phyloP scores from a whole-genome alignment of 2,329 filamentous ascomycete species.

The Cryphonectria naterciae region DNA sequence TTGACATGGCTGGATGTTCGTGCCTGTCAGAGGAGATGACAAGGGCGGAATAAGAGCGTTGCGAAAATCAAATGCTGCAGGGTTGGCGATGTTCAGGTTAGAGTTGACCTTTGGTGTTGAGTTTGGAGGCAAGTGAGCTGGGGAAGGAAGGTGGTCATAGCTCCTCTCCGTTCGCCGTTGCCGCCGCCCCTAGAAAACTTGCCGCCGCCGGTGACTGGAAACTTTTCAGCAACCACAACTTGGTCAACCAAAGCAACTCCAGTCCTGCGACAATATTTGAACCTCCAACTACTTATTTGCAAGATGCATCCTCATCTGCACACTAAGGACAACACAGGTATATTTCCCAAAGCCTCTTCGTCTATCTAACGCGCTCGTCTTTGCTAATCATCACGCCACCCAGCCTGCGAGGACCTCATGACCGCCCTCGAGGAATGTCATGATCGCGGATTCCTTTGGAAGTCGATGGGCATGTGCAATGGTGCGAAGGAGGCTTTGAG shows the following conservation, averaged over 20 bases:
- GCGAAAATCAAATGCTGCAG: neutral
- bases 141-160: slow-evolving; percentile 25
- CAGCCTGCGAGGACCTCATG: slow-evolving; percentile 96
- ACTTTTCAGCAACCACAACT: slow-evolving; percentile 1
- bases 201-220: neutral
- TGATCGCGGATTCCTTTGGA: slow-evolving; percentile 87
- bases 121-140: neutral
- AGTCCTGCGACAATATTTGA: neutral
- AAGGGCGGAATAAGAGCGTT: neutral
- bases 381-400: slow-evolving; percentile 17
- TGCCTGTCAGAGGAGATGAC: slow-evolving; percentile 1
- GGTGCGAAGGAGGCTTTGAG: slow-evolving; percentile 82
- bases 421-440: slow-evolving; percentile 94
- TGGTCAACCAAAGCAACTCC: neutral
- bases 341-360: slow-evolving; percentile 23
- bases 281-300: neutral
- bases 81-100: slow-evolving; percentile 3
- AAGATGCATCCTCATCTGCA: slow-evolving; percentile 97
- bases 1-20: slow-evolving; percentile 46
- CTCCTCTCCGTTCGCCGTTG: neutral
- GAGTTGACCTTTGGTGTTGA: neutral
- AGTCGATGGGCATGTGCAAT: slow-evolving; percentile 89
- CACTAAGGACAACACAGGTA: slow-evolving; percentile 89
- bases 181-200: slow-evolving; percentile 17
- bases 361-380: neutral